phyloP scores from a whole-genome alignment of 495 filamentous ascomycete genomes.

The Margaritispora aquatica region DNA sequence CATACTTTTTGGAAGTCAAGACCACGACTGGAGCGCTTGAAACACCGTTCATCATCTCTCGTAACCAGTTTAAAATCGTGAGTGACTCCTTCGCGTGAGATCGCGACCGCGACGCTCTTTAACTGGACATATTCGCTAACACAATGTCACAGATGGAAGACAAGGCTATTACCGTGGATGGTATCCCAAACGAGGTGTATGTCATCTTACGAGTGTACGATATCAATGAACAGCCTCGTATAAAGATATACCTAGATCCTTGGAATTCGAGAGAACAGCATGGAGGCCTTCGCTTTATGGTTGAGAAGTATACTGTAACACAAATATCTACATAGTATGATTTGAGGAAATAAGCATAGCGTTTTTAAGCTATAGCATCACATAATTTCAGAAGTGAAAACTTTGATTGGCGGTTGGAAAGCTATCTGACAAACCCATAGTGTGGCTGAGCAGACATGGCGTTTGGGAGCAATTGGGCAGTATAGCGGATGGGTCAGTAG shows the following conservation, averaged over 20 bases:
- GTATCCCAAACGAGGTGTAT: conserved; percentile 2
- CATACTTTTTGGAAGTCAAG: conserved; percentile 7
- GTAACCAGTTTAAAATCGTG: not conserved
- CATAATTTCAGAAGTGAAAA: no score
- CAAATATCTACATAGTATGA: not conserved
- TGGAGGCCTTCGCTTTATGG: not conserved
- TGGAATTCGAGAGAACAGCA: not conserved
- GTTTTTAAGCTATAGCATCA: no score
- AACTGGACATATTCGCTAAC: not conserved
- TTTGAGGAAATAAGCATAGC: not conserved
- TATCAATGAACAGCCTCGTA: not conserved
- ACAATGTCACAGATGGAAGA: conserved; percentile 1
- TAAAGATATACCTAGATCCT: conserved; percentile 2
- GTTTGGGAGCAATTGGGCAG: no score
- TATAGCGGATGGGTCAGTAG: no score
- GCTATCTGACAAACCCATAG: no score
- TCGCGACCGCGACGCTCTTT: not conserved
- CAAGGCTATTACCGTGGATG: not conserved
- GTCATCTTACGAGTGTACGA: conserved; percentile 2
- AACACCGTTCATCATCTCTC: conserved; percentile 1
- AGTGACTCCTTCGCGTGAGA: not conserved
- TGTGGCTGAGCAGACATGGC: no score
- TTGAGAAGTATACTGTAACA: conserved; percentile 1
- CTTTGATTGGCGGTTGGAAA: no score
- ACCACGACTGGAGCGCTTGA: not conserved